Conservation (phyloP, 495 filamentous ascomycete species). For the Apiosordaria backusii region DNA sequence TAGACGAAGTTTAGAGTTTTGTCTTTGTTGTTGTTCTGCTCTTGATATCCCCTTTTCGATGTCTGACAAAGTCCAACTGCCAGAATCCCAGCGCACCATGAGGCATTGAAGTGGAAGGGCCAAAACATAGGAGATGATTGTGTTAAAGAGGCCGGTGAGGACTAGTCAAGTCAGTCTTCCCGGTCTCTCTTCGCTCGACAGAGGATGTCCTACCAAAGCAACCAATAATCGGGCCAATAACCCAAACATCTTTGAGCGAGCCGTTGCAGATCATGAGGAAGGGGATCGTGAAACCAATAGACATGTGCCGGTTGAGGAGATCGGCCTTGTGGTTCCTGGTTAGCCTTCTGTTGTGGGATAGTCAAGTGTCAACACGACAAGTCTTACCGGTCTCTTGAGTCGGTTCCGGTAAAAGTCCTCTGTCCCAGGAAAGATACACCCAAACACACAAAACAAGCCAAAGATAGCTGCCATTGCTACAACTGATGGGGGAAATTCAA, state of each 20-base stretch:
- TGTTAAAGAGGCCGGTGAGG: slow-evolving; percentile 31
- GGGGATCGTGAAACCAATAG: slow-evolving; percentile 45
- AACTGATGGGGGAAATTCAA: slow-evolving; percentile 33
- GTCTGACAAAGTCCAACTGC: slow-evolving; percentile 4
- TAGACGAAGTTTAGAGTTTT: neutral
- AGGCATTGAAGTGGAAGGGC: slow-evolving; percentile 26
- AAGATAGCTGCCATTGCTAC: slow-evolving; percentile 33
- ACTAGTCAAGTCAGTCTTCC: slow-evolving; percentile 23
- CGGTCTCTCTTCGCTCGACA: no score
- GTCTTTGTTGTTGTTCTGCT: neutral
- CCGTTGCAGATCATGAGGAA: slow-evolving; percentile 45
- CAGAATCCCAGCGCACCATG: slow-evolving; percentile 25
- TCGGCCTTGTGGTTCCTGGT: slow-evolving; percentile 26
- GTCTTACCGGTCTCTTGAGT: slow-evolving; percentile 35
- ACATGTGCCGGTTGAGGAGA: slow-evolving; percentile 48
- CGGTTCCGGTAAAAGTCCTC: slow-evolving; percentile 34
- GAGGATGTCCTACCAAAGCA: slow-evolving; percentile 35
- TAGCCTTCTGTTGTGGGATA: neutral
- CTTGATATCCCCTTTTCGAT: slow-evolving; percentile 10
- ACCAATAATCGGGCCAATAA: slow-evolving; percentile 35
- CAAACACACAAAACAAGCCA: slow-evolving; percentile 9
- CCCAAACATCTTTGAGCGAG: slow-evolving; percentile 28
- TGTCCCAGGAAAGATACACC: slow-evolving; percentile 13
- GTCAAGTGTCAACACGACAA: neutral
- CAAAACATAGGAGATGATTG: slow-evolving; percentile 21